phyloP scores from a whole-genome alignment of 2,329 filamentous ascomycete genomes.

The Cercospora berteroae region DNA sequence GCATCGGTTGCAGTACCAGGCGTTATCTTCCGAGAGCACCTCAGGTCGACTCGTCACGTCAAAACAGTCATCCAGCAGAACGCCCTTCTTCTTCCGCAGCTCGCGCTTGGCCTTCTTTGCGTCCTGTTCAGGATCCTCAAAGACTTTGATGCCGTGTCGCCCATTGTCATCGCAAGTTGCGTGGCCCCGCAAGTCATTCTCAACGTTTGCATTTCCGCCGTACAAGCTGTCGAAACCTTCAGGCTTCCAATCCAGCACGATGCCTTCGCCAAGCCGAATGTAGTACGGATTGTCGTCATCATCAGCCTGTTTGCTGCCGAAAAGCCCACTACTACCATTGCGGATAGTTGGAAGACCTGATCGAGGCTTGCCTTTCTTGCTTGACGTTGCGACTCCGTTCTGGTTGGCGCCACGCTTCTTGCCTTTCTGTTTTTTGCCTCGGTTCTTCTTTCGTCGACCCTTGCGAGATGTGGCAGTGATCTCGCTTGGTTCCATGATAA shows the following conservation, averaged over 20 bases:
- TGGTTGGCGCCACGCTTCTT: slow-evolving; percentile 20
- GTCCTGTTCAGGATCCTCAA: slow-evolving; percentile 58
- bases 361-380: slow-evolving; percentile 25
- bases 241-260: slow-evolving; percentile 81
- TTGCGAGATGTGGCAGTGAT: slow-evolving; percentile 6
- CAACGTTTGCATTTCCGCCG: slow-evolving; percentile 41
- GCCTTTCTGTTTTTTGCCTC: slow-evolving; percentile 27
- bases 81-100: slow-evolving; percentile 68
- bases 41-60: slow-evolving; percentile 94
- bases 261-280: slow-evolving; percentile 76
- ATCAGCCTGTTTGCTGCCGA: slow-evolving; percentile 10
- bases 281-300: slow-evolving; percentile 35
- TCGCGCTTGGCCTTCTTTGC: slow-evolving; percentile 62
- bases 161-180: slow-evolving; percentile 56
- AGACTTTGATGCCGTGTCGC: slow-evolving; percentile 52
- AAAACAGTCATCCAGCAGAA: slow-evolving; percentile 84
- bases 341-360: not conserved
- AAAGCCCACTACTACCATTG: not conserved
- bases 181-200: slow-evolving; percentile 57
- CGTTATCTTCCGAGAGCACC: slow-evolving; percentile 89
- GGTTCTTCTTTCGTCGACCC: slow-evolving; percentile 23
- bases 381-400: slow-evolving; percentile 24
- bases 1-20: slow-evolving; percentile 95
- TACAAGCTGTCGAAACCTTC: slow-evolving; percentile 72
- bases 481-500: slow-evolving; percentile 19